Evolutionary conservation across 2,329 filamentous ascomycete genomes (phyloP), one percentile per base, ranked within the genome.

Genomic region (Fusarium keratoplasticum): DNA sequence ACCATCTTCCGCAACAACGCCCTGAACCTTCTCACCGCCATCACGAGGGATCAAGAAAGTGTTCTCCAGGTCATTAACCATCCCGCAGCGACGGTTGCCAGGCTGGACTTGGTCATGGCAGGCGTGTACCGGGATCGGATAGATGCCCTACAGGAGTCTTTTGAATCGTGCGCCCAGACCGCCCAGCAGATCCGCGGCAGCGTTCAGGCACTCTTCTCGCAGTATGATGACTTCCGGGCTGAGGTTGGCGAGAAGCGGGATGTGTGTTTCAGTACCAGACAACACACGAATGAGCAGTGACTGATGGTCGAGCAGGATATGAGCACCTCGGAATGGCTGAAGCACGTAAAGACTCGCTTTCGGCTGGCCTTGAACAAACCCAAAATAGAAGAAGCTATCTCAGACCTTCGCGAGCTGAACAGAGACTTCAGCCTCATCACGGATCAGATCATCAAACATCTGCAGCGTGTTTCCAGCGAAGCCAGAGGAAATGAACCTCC

Each of bases 1-100:
- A 42, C 61, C 18, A 63, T 63, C 25, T 63, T 63, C 16, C 44
- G 44, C 13, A 55, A 55, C 3, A 52, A 63, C 11, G 47, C 61
- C 16, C 40, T 63, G 8, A 38, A 54, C 25, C 61, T 63, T 6
- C 61, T 55, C 2, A 33, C 3, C 5, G 8, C 25, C 6, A n/a
- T 63, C n/a, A 63, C 44, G 3, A 25, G 18, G 25, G 61, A 63
- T 31, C 33, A 31, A 3, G 33, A 22, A 10, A 7, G 20, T 16
- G 44, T 63, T 27, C 44, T 38, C 1, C 16, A 31, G 4, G 11
- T 25, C 20, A 14, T 55, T 10, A 40, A 18, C 25, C 13, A 10
- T 11, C 61, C 61, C 31, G 13, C 31, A 8, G 29, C 59, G 3
- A 20, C 8, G 25, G 14, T 9, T 5, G 31, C 16, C 5, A 40